phyloP scores from a whole-genome alignment of 257 asterid genomes.

The Petunia axillaris region DNA sequence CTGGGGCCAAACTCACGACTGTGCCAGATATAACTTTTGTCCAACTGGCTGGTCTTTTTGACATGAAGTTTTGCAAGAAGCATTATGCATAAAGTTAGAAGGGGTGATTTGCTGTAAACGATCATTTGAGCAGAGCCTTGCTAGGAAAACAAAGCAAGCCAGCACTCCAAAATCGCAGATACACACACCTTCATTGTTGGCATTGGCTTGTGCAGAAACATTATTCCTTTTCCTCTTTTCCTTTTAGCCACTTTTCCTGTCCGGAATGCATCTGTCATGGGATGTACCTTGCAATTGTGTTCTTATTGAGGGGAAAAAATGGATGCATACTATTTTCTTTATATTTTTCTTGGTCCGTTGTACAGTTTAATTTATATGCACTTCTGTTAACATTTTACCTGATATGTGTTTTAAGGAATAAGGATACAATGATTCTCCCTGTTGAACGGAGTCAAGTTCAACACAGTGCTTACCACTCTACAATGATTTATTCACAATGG shows the following conservation, averaged over 20 bases:
- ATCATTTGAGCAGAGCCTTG: neutral
- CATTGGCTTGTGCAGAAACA: neutral
- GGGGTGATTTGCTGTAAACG: neutral
- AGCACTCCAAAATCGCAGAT: neutral
- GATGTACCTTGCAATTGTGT: neutral
- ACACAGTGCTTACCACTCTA: too few relatives aligned
- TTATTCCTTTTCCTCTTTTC: neutral
- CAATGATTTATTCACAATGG: too few relatives aligned
- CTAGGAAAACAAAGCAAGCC: neutral
- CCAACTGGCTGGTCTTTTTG: neutral
- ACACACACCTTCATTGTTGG: neutral
- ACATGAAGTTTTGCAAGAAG: slow-evolving; percentile 16
- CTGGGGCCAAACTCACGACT: neutral
- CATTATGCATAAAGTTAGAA: neutral
- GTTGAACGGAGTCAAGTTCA: too few relatives aligned
- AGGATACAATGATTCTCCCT: too few relatives aligned
- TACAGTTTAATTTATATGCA: neutral
- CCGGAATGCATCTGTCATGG: neutral
- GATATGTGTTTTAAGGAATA: neutral
- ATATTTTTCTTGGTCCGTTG: neutral
- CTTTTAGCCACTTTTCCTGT: neutral
- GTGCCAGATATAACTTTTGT: neutral
- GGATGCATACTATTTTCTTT: neutral
- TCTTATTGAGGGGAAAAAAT: neutral
- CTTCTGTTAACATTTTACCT: neutral